Percentiles rank a stretch among this genome's conserved stretches.
Conservation (phyloP, 2,329 filamentous ascomycete species). For the Fusarium irregulare region DNA sequence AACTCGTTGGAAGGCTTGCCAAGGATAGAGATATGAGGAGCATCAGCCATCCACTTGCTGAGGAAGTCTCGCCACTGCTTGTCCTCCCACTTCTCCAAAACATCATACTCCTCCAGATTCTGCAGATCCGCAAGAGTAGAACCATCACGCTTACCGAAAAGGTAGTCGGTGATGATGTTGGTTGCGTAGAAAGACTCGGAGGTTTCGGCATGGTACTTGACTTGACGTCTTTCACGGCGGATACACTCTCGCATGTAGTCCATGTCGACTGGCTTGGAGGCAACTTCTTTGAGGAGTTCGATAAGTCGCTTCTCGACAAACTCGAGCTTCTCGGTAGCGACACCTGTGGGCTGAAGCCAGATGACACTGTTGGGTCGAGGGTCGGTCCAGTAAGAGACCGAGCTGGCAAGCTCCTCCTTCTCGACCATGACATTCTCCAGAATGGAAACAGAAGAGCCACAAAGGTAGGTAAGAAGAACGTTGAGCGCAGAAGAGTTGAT, state of each 20-base stretch:
- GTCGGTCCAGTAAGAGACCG: conserved; percentile 82
- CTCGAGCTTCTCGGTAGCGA: conserved; percentile 85
- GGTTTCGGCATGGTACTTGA: conserved; percentile 85
- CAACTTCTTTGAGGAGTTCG: conserved; percentile 83
- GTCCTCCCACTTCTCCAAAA: conserved; percentile 82
- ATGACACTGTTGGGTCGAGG: conserved; percentile 84
- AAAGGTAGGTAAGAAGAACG: conserved; percentile 85
- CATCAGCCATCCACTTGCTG: conserved; percentile 85
- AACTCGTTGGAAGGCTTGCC: conserved; percentile 86
- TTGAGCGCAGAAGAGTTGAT: conserved; percentile 78
- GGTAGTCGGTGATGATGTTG: conserved; percentile 89
- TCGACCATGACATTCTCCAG: conserved; percentile 94
- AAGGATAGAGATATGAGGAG: conserved; percentile 86
- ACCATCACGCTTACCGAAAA: conserved; percentile 89
- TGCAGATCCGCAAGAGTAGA: conserved; percentile 74
- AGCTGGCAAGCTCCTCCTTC: conserved; percentile 90
- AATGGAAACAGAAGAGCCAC: conserved; percentile 91
- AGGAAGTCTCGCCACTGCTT: conserved; percentile 85
- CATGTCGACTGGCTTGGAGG: conserved; percentile 86
- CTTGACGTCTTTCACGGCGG: conserved; percentile 80
- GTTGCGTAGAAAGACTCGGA: conserved; percentile 84
- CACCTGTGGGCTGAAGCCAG: conserved; percentile 85
- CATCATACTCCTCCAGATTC: conserved; percentile 70
- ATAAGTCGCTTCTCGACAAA: conserved; percentile 89
- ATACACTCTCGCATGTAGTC: conserved; percentile 90